Evolutionary conservation across 768 basidiomycete genomes (phyloP).

Genomic region (Dendrothele bispora): DNA sequence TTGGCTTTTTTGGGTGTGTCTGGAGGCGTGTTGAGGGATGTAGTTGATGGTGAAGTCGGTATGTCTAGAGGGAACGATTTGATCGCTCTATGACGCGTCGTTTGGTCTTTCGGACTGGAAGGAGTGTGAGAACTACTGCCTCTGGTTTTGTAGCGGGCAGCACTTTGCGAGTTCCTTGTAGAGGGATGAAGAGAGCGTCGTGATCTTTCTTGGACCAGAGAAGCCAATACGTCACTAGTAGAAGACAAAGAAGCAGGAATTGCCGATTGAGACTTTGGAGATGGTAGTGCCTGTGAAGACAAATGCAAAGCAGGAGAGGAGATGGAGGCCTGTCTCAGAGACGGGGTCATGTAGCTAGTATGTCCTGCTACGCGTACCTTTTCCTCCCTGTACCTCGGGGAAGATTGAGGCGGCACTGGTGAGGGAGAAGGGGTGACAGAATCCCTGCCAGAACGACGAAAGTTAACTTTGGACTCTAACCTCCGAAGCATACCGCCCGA

Average conservation of each 20-base stretch:
- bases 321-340: slow-evolving; percentile 67
- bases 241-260: slow-evolving; percentile 49
- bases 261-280: slow-evolving; percentile 50
- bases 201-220: slow-evolving; percentile 45
- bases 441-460: slow-evolving; percentile 43
- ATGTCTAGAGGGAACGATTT: slow-evolving; percentile 31
- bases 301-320: slow-evolving; percentile 75
- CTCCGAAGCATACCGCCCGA: slow-evolving; percentile 49
- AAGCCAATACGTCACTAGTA: slow-evolving; percentile 41
- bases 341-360: slow-evolving; percentile 63
- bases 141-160: slow-evolving; percentile 1
- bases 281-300: slow-evolving; percentile 54
- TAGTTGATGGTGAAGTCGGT: slow-evolving; percentile 18
- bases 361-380: slow-evolving; percentile 51
- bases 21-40: slow-evolving; percentile 16
- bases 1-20: slow-evolving; percentile 35
- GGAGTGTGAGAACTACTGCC: neutral
- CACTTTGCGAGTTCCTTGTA: slow-evolving; percentile 6
- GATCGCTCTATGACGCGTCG: slow-evolving; percentile 31
- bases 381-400: slow-evolving; percentile 22
- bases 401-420: slow-evolving; percentile 34
- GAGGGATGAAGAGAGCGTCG: slow-evolving; percentile 41
- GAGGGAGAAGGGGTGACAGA: slow-evolving; percentile 38
- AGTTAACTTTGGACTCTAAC: slow-evolving; percentile 50
- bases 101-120: slow-evolving; percentile 6